phyloP scores from a whole-genome alignment of 108 stramenopile genomes.

The Nannochloropsis gaditana region DNA sequence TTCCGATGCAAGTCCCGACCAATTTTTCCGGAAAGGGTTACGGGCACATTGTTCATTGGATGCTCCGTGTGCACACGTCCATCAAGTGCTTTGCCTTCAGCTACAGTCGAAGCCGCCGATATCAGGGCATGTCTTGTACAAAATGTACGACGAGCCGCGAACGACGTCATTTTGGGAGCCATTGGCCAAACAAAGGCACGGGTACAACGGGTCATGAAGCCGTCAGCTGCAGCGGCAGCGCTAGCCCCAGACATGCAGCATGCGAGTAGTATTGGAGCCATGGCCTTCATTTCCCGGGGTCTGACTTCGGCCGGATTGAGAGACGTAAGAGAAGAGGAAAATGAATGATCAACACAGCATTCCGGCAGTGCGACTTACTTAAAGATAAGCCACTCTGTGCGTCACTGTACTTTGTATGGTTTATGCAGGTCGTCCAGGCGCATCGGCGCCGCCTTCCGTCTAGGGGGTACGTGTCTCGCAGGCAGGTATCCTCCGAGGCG shows the following conservation, averaged over 20 bases:
- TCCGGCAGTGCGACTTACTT: no score
- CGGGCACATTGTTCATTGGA: constrained; percentile 69
- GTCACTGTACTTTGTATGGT: no score
- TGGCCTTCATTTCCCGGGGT: not conserved
- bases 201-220: not conserved
- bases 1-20: constrained; percentile 64
- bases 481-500: no score
- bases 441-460: no score
- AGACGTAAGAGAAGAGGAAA: no score
- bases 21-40: constrained; percentile 67
- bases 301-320: no score
- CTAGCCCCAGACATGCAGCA: constrained; percentile 14
- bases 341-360: no score
- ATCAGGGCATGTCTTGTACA: not conserved
- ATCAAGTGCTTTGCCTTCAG: not conserved
- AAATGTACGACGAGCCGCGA: not conserved
- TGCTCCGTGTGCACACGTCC: constrained; percentile 44
- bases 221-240: not conserved
- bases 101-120: not conserved
- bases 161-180: not conserved
- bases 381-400: no score
- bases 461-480: no score
- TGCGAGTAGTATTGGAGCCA: constrained; percentile 8
- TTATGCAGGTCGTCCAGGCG: no score
- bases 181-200: not conserved